Conservation (phyloP, 2,329 filamentous ascomycete genomes). For the Xylariaceae sp. region DNA sequence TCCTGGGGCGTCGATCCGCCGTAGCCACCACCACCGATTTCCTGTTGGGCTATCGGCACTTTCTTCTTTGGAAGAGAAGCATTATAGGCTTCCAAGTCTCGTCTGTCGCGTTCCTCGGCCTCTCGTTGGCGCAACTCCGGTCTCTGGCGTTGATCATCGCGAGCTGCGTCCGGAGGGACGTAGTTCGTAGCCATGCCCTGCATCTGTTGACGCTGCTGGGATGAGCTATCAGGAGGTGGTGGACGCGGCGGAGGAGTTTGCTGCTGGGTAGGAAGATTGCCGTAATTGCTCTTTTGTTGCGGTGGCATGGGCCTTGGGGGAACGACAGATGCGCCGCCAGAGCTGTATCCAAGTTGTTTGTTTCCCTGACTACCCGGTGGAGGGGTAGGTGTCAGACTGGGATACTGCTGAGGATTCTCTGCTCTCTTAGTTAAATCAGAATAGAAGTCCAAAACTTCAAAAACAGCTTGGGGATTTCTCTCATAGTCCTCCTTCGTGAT, state of each 20-base stretch:
- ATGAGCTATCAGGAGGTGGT: constrained; percentile 40
- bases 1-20: constrained; percentile 46
- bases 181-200: constrained; percentile 55
- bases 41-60: constrained; percentile 79
- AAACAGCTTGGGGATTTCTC: constrained; percentile 84
- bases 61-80: constrained; percentile 80
- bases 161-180: constrained; percentile 44
- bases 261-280: constrained; percentile 34
- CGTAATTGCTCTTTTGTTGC: constrained; percentile 39
- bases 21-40: constrained; percentile 64
- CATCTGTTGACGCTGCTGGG: constrained; percentile 55
- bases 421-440: constrained; percentile 75
- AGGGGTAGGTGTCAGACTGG: constrained; percentile 65
- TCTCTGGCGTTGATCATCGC: constrained; percentile 59
- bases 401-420: constrained; percentile 66
- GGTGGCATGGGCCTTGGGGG: constrained; percentile 66
- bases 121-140: constrained; percentile 53
- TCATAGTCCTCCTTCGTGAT: constrained; percentile 99
- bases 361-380: constrained; percentile 52
- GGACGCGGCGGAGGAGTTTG: constrained; percentile 41
- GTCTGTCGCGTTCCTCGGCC: constrained; percentile 62
- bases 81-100: constrained; percentile 85
- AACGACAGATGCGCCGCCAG: constrained; percentile 55
- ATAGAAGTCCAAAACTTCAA: constrained; percentile 81
- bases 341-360: constrained; percentile 59